These are phyloP conservation scores for Penicillium freii DNA, from an alignment of 2,329 filamentous ascomycete species.

Conservation along the genomic window DNA sequence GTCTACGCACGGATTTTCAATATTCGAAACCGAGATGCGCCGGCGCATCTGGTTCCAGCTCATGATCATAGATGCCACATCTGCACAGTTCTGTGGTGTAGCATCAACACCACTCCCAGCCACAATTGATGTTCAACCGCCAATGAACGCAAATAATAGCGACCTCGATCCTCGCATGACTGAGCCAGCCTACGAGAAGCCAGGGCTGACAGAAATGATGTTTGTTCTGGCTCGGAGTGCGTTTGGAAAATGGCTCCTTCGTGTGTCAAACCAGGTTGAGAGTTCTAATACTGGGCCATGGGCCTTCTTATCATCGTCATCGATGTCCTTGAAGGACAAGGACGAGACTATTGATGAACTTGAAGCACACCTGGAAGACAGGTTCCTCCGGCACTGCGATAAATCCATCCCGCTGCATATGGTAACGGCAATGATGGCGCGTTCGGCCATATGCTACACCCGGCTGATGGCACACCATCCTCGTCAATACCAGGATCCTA, in stretches of 20 bases:
- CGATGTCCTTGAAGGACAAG: constrained; percentile 22
- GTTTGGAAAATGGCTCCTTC: constrained; percentile 31
- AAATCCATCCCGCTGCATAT: constrained; percentile 45
- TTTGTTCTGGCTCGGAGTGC: constrained; percentile 37
- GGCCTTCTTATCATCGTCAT: constrained; percentile 22
- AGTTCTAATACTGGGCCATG: constrained; percentile 19
- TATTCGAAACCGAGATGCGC: constrained; percentile 48
- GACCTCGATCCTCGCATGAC: constrained; percentile 46
- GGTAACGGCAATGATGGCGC: constrained; percentile 46
- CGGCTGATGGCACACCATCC: constrained; percentile 49
- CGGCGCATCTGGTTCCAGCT: constrained; percentile 33
- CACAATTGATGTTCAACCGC: constrained; percentile 27
- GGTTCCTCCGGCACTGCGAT: constrained; percentile 40
- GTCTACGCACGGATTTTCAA: constrained; percentile 43
- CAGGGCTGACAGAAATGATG: constrained; percentile 49
- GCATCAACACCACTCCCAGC: constrained; percentile 13
- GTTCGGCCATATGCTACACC: constrained; percentile 45
- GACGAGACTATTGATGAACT: constrained; percentile 36
- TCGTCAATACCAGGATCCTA: constrained; percentile 30
- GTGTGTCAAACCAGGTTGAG: constrained; percentile 15
- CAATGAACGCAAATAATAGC: constrained; percentile 45
- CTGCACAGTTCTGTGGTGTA: constrained; percentile 23
- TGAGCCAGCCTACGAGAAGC: constrained; percentile 42
- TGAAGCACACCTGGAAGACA: constrained; percentile 36
- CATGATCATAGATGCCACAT: constrained; percentile 26